These are phyloP conservation scores for Escovopsis sp. DNA, from an alignment of 2,329 filamentous ascomycete species.

Conservation along the genomic window DNA sequence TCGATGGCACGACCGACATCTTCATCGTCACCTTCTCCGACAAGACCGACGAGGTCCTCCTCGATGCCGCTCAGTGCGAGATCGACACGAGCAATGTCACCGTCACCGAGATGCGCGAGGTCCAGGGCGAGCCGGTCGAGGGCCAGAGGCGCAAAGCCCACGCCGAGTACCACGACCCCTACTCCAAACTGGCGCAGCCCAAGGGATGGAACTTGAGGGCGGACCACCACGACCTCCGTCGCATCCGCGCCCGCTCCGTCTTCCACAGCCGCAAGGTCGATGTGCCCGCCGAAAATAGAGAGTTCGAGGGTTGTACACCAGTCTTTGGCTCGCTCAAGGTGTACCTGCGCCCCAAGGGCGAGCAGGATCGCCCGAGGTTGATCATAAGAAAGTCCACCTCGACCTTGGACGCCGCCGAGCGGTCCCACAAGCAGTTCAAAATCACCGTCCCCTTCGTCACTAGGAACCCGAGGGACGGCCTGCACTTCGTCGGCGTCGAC, in stretches of 20 bases:
- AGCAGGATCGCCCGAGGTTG: conserved; percentile 25
- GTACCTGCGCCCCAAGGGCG: conserved; percentile 25
- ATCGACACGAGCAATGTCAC: conserved; percentile 40
- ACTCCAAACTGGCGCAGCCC: conserved; percentile 48
- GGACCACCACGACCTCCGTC: conserved; percentile 61
- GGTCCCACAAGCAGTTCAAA: conserved; percentile 30
- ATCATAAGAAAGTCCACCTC: conserved; percentile 30
- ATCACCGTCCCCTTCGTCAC: conserved; percentile 63
- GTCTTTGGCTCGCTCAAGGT: conserved; percentile 37
- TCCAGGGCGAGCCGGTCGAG: conserved; percentile 20
- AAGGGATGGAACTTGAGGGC: conserved; percentile 47
- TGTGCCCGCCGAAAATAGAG: conserved; percentile 39
- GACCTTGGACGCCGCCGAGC: conserved; percentile 17
- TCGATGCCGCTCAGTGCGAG: conserved; percentile 48
- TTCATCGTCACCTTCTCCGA: conserved; percentile 52
- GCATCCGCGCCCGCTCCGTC: conserved; percentile 47
- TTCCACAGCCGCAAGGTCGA: conserved; percentile 37
- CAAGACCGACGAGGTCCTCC: conserved; percentile 39
- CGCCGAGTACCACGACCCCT: conserved; percentile 46
- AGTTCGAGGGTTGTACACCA: conserved; percentile 40
- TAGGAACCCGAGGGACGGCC: conserved; percentile 62
- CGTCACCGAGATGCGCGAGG: conserved; percentile 27
- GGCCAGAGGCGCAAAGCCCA: conserved; percentile 26
- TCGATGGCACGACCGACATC: conserved; percentile 71
- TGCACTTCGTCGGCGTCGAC: conserved; percentile 83